Evolutionary conservation across 2,329 filamentous ascomycete species (phyloP).

Genomic region (Ophiocordyceps camponoti-floridani): DNA sequence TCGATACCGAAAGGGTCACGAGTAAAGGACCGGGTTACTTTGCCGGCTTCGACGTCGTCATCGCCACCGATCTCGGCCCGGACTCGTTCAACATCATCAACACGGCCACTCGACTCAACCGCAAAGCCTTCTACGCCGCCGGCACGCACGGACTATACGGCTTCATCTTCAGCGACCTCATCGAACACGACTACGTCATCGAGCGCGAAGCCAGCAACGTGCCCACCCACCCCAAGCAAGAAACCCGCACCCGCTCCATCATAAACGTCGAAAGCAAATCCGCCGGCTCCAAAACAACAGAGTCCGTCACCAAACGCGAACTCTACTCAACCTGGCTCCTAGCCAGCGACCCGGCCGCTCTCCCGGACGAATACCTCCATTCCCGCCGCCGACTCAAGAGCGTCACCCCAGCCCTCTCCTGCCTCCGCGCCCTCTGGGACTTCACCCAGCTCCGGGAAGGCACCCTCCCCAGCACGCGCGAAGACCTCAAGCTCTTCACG

Average conservation of each 20-base stretch:
- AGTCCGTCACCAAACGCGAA: conserved; percentile 84
- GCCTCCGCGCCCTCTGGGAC: conserved; percentile 78
- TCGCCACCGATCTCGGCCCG: conserved; percentile 76
- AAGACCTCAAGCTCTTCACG: conserved; percentile 63
- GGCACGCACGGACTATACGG: conserved; percentile 81
- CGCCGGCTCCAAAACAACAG: conserved; percentile 50
- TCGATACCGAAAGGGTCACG: conserved; percentile 50
- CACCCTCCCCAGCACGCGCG: conserved; percentile 31
- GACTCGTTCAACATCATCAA: conserved; percentile 63
- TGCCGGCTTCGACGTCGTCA: conserved; percentile 62
- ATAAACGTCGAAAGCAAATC: conserved; percentile 53
- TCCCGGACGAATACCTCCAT: conserved; percentile 49
- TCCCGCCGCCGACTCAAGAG: conserved; percentile 51
- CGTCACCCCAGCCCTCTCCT: conserved; percentile 73
- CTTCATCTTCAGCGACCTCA: conserved; percentile 86
- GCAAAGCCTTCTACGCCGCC: conserved; percentile 75
- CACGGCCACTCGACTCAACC: conserved; percentile 62
- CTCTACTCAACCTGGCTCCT: conserved; percentile 75
- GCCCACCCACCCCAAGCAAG: conserved; percentile 37
- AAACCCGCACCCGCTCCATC: conserved; percentile 64
- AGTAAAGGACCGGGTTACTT: conserved; percentile 60
- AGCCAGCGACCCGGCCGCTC: conserved; percentile 57
- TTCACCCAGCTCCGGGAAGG: conserved; percentile 41
- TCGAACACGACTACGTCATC: conserved; percentile 77
- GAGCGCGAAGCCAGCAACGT: conserved; percentile 71